Evolutionary conservation across 75 land plant species (phyloP), one percentile per base, ranked within the genome.

Genomic region (Sequoiadendron giganteum): DNA sequence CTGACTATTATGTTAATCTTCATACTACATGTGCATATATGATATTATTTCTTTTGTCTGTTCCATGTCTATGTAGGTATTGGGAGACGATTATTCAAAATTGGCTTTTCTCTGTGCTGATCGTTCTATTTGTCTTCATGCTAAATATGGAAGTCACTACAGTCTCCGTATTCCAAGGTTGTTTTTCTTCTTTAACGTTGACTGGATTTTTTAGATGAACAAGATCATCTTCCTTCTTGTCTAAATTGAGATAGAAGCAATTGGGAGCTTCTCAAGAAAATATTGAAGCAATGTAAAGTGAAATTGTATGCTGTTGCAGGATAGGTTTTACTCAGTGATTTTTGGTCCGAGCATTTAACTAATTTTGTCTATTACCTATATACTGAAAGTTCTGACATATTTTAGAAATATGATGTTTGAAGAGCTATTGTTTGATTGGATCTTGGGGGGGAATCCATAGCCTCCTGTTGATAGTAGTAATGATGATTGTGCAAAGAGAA

Each of bases 91-190:
- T 88, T 98, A 97, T 89, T 96, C 99, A 55, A 98, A 98, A 89
- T 86, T 98, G 89, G 99, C 99, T 70, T 97, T 98, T 90, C 93
- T 98, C 9, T 98, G 99, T 89, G 92, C 99, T 87, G 99, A 98
- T 92, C 97, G 99, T 48, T 97, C 99, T 86, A 88, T 98, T 48
- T 87, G 91, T 88, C 89, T 98, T 21, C 99, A 98, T 94, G 99
- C 99, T 30, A 97, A 95, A 89, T 96, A 98, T 90, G 99, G 99
- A 86, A 96, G 96, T 83, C 96, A 97, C 84, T 95, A 95, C 89
- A 95, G 93, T 90, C 88, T 98, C 54, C 89, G 99, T 43, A 95
- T 98, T 73, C 99, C 99, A 58, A 94, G 99, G 99, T 92, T 34
- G 16, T 75, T 25, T 65, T 18, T 36, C 36, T 42, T 47, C 70